phyloP scores from a whole-genome alignment of 2,329 filamentous ascomycete genomes.

The Trichoderma koningii region DNA sequence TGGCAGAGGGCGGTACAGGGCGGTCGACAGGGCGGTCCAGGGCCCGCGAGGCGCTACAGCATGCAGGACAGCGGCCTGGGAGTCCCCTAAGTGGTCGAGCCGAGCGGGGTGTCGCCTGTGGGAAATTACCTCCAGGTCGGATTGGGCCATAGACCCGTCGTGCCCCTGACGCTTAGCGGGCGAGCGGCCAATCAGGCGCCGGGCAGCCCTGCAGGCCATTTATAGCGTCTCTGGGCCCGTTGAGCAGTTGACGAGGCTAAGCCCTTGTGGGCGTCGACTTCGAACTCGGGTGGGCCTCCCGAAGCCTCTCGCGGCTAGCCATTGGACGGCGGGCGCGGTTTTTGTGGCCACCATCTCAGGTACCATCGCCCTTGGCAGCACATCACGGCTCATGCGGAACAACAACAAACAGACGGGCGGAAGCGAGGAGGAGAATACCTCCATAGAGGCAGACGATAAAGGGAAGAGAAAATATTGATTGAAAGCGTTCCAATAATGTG shows the following conservation, averaged over 20 bases:
- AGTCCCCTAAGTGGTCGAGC: constrained; percentile 17
- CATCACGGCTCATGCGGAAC: no score
- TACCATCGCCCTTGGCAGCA: constrained; percentile 8
- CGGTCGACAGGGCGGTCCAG: neutral
- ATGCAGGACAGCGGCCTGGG: constrained; percentile 22
- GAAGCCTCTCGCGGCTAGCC: constrained; percentile 11
- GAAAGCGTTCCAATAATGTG: neutral
- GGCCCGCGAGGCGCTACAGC: constrained; percentile 12
- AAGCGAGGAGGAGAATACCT: neutral
- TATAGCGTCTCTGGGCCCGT: constrained; percentile 11
- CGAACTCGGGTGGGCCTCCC: constrained; percentile 11
- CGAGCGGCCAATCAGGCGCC: constrained; percentile 18
- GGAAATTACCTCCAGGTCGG: constrained; percentile 24
- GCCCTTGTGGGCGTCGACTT: neutral
- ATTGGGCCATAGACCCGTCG: neutral
- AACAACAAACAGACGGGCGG: neutral
- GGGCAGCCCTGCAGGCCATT: constrained; percentile 9
- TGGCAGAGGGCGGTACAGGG: constrained; percentile 14
- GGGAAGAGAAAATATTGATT: neutral
- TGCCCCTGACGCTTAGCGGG: constrained; percentile 24
- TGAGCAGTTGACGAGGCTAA: neutral
- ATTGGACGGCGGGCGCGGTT: constrained; percentile 1
- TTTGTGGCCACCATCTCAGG: neutral
- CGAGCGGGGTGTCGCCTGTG: constrained; percentile 20
- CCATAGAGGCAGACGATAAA: no score